Percentiles rank a stretch among this genome's conserved stretches.
Conservation (phyloP, 257 asterid genomes). For the Nicotiana obtusifolia region DNA sequence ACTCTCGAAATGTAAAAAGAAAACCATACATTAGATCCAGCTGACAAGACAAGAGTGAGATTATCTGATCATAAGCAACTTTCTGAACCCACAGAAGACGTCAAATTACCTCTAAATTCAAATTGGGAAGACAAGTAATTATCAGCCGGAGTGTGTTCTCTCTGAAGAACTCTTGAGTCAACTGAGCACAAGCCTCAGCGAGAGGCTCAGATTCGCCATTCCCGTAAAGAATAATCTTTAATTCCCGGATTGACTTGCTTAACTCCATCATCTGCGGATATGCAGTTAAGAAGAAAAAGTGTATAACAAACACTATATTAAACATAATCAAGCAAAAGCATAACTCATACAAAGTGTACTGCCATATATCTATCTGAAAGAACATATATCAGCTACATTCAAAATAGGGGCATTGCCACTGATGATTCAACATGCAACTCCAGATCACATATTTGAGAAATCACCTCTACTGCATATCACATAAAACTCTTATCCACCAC, state of each 20-base stretch:
- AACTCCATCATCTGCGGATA: slow-evolving; percentile 60
- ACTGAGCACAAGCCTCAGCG: slow-evolving; percentile 72
- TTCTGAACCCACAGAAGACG: neutral
- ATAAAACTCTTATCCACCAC: neutral
- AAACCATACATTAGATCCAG: neutral
- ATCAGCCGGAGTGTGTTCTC: slow-evolving; percentile 73
- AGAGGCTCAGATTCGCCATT: slow-evolving; percentile 90
- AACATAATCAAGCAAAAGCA: neutral
- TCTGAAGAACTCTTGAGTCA: slow-evolving; percentile 81
- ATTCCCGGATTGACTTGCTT: slow-evolving; percentile 62
- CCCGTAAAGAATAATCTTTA: slow-evolving; percentile 72
- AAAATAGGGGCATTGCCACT: neutral
- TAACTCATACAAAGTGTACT: neutral
- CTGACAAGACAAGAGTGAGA: neutral
- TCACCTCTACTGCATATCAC: neutral
- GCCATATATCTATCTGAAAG: neutral
- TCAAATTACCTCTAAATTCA: slow-evolving; percentile 61
- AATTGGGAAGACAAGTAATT: slow-evolving; percentile 69
- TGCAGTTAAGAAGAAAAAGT: neutral
- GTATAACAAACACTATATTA: neutral
- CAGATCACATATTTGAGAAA: neutral
- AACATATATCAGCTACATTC: neutral
- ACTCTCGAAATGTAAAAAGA: neutral
- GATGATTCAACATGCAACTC: neutral
- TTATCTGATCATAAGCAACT: neutral